Conservation (phyloP, 129 eudicot genomes). For the Gnaphalium uliginosum region DNA sequence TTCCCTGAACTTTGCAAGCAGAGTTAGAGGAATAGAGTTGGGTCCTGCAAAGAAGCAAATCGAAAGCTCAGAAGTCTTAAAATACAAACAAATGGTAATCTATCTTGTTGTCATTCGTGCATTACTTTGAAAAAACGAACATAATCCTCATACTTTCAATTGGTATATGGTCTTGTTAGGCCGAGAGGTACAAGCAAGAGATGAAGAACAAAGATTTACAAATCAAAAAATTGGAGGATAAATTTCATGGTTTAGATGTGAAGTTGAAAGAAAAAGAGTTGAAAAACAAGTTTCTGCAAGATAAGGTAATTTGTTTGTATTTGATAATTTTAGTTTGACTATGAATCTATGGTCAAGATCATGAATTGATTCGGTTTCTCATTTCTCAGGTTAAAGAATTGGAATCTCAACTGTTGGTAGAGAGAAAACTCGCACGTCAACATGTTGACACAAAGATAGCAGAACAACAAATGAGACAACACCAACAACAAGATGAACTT, state of each 20-base stretch:
- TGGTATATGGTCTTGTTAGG: constrained; percentile 42
- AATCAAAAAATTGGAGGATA: constrained; percentile 76
- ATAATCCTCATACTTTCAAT: neutral
- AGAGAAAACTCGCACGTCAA: constrained; percentile 88
- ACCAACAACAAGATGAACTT: constrained; percentile 53
- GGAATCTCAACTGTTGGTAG: constrained; percentile 86
- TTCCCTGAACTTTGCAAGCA: constrained; percentile 93
- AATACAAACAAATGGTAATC: constrained; percentile 85
- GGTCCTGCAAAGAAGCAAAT: constrained; percentile 97
- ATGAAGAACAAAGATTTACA: constrained; percentile 75
- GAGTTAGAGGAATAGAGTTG: constrained; percentile 95
- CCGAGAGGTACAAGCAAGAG: constrained; percentile 73
- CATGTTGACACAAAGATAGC: constrained; percentile 81
- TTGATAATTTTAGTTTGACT: neutral
- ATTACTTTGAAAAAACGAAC: neutral
- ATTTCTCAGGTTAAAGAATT: constrained; percentile 76
- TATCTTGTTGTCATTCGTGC: constrained; percentile 1
- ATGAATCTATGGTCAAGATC: constrained; percentile 14
- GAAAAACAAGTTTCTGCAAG: constrained; percentile 79
- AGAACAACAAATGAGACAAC: constrained; percentile 64
- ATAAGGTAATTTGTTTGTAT: constrained; percentile 58
- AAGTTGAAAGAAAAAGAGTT: constrained; percentile 79
- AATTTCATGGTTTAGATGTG: constrained; percentile 63
- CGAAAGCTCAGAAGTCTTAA: constrained; percentile 70
- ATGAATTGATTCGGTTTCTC: constrained; percentile 10